phyloP scores from a whole-genome alignment of 1,284 basidiomycete genomes.

The Fomitiporia mediterranea region DNA sequence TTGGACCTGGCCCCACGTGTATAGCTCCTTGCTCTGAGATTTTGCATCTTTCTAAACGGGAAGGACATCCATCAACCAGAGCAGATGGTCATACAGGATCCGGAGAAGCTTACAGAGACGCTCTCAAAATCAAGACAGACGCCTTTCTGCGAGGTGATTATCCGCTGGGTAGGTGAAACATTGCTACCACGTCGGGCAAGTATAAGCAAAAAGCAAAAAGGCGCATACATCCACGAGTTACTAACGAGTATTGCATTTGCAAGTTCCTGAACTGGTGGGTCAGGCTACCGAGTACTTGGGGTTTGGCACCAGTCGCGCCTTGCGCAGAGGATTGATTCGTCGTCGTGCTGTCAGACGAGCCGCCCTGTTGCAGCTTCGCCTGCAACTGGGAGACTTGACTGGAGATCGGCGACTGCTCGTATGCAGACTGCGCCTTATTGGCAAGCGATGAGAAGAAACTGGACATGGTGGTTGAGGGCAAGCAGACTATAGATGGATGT shows the following conservation, averaged over 20 bases:
- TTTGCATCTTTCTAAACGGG: conserved; percentile 57
- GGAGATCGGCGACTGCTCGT: conserved; percentile 53
- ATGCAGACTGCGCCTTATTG: conserved; percentile 68
- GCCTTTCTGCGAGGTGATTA: conserved; percentile 73
- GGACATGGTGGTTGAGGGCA: conserved; percentile 19
- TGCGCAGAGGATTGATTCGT: conserved; percentile 40
- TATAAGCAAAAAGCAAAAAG: conserved; percentile 12
- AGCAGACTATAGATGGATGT: not conserved
- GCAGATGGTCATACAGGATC: too few relatives aligned
- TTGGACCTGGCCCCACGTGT: conserved; percentile 73
- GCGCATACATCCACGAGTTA: conserved; percentile 17
- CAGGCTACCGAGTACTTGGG: conserved; percentile 51
- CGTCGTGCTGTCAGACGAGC: conserved; percentile 30
- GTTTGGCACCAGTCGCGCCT: conserved; percentile 40
- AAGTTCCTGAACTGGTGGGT: conserved; percentile 67
- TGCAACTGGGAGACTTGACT: conserved; percentile 40
- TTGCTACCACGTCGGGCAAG: conserved; percentile 33
- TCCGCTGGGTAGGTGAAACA: conserved; percentile 60
- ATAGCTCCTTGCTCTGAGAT: conserved; percentile 73
- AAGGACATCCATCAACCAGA: not conserved
- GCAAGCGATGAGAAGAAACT: conserved; percentile 57
- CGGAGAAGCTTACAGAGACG: conserved; percentile 32
- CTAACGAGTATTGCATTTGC: conserved; percentile 70
- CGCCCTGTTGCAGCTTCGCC: conserved; percentile 26
- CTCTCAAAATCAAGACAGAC: conserved; percentile 67